Base-by-base conservation (phyloP, 768 basidiomycete genomes). In the Paxillus ammoniavirescens region DNA sequence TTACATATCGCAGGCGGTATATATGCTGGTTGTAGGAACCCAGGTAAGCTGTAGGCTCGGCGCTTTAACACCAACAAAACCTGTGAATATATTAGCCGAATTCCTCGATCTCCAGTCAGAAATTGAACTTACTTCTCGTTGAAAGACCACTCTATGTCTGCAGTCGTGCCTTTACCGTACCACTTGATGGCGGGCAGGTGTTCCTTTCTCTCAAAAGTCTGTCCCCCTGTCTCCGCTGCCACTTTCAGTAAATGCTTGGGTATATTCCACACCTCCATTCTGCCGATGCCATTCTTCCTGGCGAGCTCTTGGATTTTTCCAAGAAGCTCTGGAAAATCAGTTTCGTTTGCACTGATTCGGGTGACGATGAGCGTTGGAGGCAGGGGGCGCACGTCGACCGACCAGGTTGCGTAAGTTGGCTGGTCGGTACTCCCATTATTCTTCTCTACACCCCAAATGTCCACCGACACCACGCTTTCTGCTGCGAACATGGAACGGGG, bases 261-360 rank as follows among this genome's bases (percentile, higher is more conserved):
- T 28, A 82, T 50, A 55, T 77, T 77, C 76, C 81, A 83, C 4
- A 77, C 62, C 54, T 82, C 82, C 28, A 83, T 61, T 31, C 52
- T 70, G 18, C 65, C 59, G 47, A 78, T 61, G 5, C 68, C 68
- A 50, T 68, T 56, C 33, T 68, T 62, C 40, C 53, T 61, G 17
- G 79, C 79, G 12, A 67, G 60, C 31, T 67, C 59, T 49, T 69
- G 64, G 9, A 81, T 61, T 36, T 59, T 66, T 8, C 44, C 54
- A 8, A 82, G 55, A 13, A 82, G 61, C 5, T 33, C 61, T 4
- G 59, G 59, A 45, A 83, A 76, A 2, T 62, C 57, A 4, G 65
- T 61, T 14, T 64, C 50, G 17, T 49, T 54, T 14, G 64, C 65
- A 13, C 68, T 65, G n/a, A 83, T 44, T 4, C 78, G 74, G 17